Evolutionary conservation across 441 rosid species (phyloP).

Genomic region (Aquilaria agallochum): DNA sequence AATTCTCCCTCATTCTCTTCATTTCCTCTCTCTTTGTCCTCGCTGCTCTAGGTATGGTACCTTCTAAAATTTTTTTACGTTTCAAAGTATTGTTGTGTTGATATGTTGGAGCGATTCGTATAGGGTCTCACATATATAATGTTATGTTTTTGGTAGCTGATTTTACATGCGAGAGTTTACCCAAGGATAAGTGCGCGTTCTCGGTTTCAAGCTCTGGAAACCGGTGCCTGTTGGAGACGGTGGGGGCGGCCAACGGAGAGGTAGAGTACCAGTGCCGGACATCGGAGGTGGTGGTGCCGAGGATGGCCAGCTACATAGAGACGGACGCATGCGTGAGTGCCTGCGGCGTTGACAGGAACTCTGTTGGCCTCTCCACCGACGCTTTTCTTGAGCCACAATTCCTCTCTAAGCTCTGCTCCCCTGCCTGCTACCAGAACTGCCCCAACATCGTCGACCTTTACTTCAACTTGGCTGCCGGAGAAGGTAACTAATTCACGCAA

Average conservation of each 20-base stretch:
- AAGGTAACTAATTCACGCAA: constrained; percentile 42
- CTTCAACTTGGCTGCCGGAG: constrained; percentile 91
- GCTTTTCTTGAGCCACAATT: constrained; percentile 74
- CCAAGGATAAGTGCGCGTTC: constrained; percentile 63
- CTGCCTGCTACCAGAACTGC: constrained; percentile 63
- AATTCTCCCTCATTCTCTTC: constrained; percentile 39
- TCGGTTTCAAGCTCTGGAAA: constrained; percentile 71
- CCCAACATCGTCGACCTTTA: constrained; percentile 93
- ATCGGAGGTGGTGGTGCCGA: constrained; percentile 75
- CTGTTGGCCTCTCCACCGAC: constrained; percentile 91
- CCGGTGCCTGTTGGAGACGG: constrained; percentile 84
- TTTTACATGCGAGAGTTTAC: constrained; percentile 66
- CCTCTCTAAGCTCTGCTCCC: constrained; percentile 79
- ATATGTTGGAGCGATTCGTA: neutral
- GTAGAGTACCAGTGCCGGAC: constrained; percentile 77
- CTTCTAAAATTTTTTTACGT: neutral
- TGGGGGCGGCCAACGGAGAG: constrained; percentile 18
- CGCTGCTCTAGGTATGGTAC: constrained; percentile 50
- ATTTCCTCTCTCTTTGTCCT: constrained; percentile 59
- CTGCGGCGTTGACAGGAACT: constrained; percentile 80
- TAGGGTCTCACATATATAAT: neutral
- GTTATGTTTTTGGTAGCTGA: constrained; percentile 34
- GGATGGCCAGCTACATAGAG: constrained; percentile 65
- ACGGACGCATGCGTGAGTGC: constrained; percentile 67
- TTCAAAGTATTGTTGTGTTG: neutral